phyloP scores from a whole-genome alignment of 345 rosid species.

The Citrus australasica region DNA sequence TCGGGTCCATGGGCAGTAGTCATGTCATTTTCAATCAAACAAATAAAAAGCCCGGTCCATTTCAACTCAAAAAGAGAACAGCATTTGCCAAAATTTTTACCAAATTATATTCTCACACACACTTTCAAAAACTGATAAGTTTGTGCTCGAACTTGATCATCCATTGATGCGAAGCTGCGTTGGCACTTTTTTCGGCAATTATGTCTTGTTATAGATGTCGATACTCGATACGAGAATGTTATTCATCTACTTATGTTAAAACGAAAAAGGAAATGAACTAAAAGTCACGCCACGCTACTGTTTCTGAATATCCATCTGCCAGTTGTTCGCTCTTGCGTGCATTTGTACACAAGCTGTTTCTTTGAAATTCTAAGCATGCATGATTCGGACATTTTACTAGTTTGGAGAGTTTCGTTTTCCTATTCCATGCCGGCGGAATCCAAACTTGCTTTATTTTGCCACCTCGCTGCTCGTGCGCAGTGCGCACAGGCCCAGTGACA shows the following conservation, averaged over 20 bases:
- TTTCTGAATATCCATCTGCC: no score
- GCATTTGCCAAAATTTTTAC: neutral
- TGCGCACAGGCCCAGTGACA: no score
- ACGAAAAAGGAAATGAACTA: neutral
- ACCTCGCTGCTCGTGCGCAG: no score
- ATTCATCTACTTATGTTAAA: neutral
- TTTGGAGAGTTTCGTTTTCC: neutral
- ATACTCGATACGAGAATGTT: no score
- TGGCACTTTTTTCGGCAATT: neutral
- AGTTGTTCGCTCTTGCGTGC: neutral
- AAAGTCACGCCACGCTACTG: no score
- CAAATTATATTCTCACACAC: neutral
- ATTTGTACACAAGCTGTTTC: neutral
- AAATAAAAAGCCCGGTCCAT: no score
- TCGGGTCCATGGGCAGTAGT: no score
- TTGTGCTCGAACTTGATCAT: no score
- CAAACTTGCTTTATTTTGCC: neutral
- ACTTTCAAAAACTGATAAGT: neutral
- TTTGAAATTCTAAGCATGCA: neutral
- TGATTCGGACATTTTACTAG: neutral
- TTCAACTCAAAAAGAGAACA: no score
- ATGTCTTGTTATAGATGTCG: neutral
- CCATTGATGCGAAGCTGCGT: neutral
- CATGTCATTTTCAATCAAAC: no score
- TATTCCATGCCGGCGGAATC: neutral